phyloP scores from a whole-genome alignment of 2,329 filamentous ascomycete genomes.

The Trichoderma pleuroti region DNA sequence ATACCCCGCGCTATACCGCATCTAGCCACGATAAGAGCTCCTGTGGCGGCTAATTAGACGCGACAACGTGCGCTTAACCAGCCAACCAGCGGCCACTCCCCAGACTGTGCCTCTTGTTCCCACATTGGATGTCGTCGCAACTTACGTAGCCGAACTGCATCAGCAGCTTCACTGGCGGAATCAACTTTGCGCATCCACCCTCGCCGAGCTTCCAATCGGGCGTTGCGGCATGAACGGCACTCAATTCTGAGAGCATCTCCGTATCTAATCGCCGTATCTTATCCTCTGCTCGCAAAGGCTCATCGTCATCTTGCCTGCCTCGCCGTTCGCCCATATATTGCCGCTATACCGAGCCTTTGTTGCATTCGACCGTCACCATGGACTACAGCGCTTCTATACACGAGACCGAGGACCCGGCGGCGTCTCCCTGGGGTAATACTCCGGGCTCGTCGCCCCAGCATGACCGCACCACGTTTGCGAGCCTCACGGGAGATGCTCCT shows the following conservation, averaged over 20 bases:
- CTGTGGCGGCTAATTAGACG: constrained; percentile 23
- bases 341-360: constrained; percentile 18
- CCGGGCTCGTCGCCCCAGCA: constrained; percentile 50
- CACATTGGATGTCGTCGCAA: constrained; percentile 22
- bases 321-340: constrained; percentile 21
- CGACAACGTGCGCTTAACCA: constrained; percentile 25
- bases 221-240: constrained; percentile 16
- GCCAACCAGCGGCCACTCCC: constrained; percentile 20
- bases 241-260: not conserved
- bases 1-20: constrained; percentile 41
- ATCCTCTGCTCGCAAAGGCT: not conserved
- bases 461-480: constrained; percentile 42
- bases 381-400: constrained; percentile 56
- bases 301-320: not conserved
- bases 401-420: constrained; percentile 51
- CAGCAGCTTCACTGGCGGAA: constrained; percentile 1
- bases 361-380: constrained; percentile 39
- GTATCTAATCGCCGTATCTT: not conserved
- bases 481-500: constrained; percentile 39
- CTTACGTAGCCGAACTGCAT: constrained; percentile 30
- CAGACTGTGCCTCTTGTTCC: constrained; percentile 12
- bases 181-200: constrained; percentile 16
- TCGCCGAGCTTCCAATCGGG: constrained; percentile 1
- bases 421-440: constrained; percentile 56
- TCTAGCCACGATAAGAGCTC: constrained; percentile 28